Base-by-base conservation (phyloP, 176 grass and related monocot genomes). In the Leersia perrieri region DNA sequence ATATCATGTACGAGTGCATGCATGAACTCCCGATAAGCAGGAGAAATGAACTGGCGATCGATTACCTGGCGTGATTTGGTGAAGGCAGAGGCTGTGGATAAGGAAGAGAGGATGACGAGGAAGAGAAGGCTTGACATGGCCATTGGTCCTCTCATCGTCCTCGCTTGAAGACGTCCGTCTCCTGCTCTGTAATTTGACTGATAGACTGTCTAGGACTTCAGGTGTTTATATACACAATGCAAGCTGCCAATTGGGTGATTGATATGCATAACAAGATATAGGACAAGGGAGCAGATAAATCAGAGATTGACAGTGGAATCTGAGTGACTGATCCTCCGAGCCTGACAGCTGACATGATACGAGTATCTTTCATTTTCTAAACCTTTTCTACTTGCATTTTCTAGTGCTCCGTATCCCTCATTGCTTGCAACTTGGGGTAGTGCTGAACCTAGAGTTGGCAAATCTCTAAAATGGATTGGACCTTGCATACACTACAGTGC, bases 1-100 rank as follows among this genome's bases (percentile, higher is more conserved):
- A 11, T 25, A 58, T 45, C 3, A n/a, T n/a, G n/a, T n/a, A n/a
- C n/a, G n/a, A n/a, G n/a, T n/a, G 13, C 42, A 45, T 45, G 36
- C 13, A 42, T 65, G 44, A 89, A 66, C 82, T 76, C 29, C 25
- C 45, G 5, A 32, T 65, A 13, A 22, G 51, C 63, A 4, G 55
- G 32, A 5, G 22, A n/a, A 39, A 78, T 73, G 29, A 18, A 47
- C 26, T 30, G 20, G 83, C 7, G 63, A 68, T 49, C 10, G 61
- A 69, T 51, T 57, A 94, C 92, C 92, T 91, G 86, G 27, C 27
- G 66, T 80, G 89, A 58, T 62, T 91, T 72, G 58, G 66, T 76
- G 74, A 31, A 89, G 72, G 73, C 80, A 28, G 67, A 85, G 64
- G 23, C 13, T 20, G 33, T 41, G 85, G 80, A 81, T 33, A 82